A percentile compares a stretch with the other conserved stretches of the same genome.
These are phyloP conservation scores for Nannizzia gypsea DNA, from an alignment of 2,329 filamentous ascomycete genomes.

Conservation along the genomic window DNA sequence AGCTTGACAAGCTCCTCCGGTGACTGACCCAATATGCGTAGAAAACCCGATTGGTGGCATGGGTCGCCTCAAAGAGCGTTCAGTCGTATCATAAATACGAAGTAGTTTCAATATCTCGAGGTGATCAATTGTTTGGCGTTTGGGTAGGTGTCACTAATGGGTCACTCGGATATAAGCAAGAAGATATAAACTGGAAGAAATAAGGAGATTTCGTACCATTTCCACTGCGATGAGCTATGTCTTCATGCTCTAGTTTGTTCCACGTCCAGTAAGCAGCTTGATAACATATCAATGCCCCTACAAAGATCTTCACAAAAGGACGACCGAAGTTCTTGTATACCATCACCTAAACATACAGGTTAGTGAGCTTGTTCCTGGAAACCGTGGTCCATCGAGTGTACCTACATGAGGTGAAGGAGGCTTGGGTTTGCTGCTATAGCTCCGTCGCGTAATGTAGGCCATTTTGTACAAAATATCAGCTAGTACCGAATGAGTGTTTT, in stretches of 20 bases:
- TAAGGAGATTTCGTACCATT: neutral
- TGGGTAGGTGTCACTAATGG: neutral
- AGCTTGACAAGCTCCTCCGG: no score
- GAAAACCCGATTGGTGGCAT: neutral
- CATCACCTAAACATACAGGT: slow-evolving; percentile 33
- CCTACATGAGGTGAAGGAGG: slow-evolving; percentile 15
- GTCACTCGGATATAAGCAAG: neutral
- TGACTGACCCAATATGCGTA: neutral
- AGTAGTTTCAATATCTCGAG: neutral
- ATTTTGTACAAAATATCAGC: neutral
- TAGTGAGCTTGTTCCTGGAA: slow-evolving; percentile 25
- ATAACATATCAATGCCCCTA: neutral
- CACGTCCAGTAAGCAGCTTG: slow-evolving; percentile 6
- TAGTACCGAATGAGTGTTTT: neutral
- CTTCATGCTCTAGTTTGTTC: slow-evolving; percentile 5
- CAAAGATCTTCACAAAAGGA: slow-evolving; percentile 6
- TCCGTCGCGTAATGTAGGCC: slow-evolving; percentile 10
- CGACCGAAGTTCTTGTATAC: slow-evolving; percentile 7
- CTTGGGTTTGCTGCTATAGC: slow-evolving; percentile 16
- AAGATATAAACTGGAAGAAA: neutral
- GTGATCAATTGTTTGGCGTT: neutral
- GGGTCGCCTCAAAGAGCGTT: neutral
- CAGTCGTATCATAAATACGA: neutral
- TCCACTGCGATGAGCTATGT: slow-evolving; percentile 3
- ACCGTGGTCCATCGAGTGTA: slow-evolving; percentile 23